Base-by-base conservation (phyloP, 2,329 filamentous ascomycete genomes). In the Coniochaeta pulveracea region DNA sequence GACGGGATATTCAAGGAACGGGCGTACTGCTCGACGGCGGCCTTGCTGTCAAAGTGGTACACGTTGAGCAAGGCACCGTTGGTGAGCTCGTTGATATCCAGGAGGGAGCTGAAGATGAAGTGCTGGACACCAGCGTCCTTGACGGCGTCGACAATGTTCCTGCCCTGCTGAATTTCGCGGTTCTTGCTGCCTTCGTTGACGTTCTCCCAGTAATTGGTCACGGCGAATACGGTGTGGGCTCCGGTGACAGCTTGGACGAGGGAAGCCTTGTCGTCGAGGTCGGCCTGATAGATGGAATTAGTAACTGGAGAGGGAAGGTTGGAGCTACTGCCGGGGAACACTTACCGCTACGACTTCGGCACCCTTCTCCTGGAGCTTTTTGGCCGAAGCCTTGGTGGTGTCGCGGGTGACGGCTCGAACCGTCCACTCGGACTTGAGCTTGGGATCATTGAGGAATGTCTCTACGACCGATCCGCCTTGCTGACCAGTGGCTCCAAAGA, bases 401-500 rank as follows among this genome's bases (percentile, higher is more conserved):
- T 72, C 56, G 29, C 74, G 66, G 3, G 72, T 73, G 14, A 78
- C 57, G 29, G 58, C 74, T 19, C 72, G 67, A 24, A 79, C 54
- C 5, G 54, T 47, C 56, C 63, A 76, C 25, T 60, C 49, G 27
- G 58, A 52, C n/a, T 55, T 57, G 2, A 69, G 54, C 30, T 60
- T 52, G 0, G 64, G 36, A 29, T 58, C 52, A 23, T 43, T 44
- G 25, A 57, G 42, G 40, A 58, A 57, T 3, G 50, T 44, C 58
- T 53, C 16, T 33, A 71, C 63, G 28, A 77, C 59, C 7, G 67
- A 69, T 40, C 68, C 65, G 31, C 75, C 75, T 52, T 80, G 74
- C 37, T 67, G 64, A 37, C 73, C 71, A 12, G 72, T 77, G 26
- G 71, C 66, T 18, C 72, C 72, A 43, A 76, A 67, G 10, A 78